Evolutionary conservation across 192 early-diverging fungal genomes (phyloP).

Genomic region (Powellomyces hirtus): DNA sequence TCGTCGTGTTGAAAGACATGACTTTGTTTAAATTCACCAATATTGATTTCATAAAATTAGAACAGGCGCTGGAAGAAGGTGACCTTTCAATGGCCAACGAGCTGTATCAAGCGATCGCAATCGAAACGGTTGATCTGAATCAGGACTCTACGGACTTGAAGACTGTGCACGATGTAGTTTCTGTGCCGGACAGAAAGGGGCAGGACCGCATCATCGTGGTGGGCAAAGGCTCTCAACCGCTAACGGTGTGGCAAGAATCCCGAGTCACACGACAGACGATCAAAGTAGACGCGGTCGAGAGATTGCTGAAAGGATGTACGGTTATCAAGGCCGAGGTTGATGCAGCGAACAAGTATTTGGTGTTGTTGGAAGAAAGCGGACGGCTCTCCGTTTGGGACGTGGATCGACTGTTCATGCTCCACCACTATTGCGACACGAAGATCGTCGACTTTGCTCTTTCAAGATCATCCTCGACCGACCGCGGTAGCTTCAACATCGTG

Average conservation of each 20-base stretch:
- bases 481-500: conserved; percentile 4
- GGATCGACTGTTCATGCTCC: conserved; percentile 20
- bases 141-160: conserved; percentile 3
- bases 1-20: conserved; percentile 28
- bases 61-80: conserved; percentile 6
- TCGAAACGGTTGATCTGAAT: conserved; percentile 21
- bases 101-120: conserved; percentile 19
- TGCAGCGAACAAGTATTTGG: conserved; percentile 9
- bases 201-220: conserved; percentile 9
- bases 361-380: conserved; percentile 24
- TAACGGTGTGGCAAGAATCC: conserved; percentile 28
- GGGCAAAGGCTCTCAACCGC: conserved; percentile 23
- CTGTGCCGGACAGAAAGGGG: conserved; percentile 2
- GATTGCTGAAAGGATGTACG: not conserved
- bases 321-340: conserved; percentile 25
- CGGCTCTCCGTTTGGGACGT: conserved; percentile 34
- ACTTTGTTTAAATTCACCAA: conserved; percentile 29
- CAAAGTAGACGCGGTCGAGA: conserved; percentile 16
- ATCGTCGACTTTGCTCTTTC: conserved; percentile 18
- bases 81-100: conserved; percentile 6
- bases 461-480: not conserved
- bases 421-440: not conserved
- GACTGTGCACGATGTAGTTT: not conserved
- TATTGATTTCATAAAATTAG: conserved; percentile 24
- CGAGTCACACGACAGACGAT: conserved; percentile 1